Evolutionary conservation across 2,329 filamentous ascomycete genomes (phyloP).

Genomic region (Ascochyta rabiei): DNA sequence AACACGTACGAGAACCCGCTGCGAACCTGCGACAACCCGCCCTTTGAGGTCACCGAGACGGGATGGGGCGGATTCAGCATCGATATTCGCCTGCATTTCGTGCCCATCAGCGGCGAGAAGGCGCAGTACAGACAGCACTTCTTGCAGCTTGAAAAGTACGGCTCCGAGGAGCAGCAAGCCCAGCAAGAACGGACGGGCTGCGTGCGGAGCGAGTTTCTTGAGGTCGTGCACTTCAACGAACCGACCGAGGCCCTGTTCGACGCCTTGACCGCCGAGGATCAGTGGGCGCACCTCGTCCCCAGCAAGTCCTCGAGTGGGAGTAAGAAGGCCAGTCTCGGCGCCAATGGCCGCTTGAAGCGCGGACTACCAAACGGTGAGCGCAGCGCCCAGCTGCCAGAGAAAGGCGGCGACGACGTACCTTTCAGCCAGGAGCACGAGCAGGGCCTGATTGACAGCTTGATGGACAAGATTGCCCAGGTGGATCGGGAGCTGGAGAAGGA

Average conservation of each 20-base stretch:
- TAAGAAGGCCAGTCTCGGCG: slow-evolving; percentile 45
- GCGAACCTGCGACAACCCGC: slow-evolving; percentile 75
- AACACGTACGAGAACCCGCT: slow-evolving; percentile 93
- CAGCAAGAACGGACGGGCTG: slow-evolving; percentile 60
- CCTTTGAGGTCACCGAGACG: slow-evolving; percentile 86
- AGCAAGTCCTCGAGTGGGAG: slow-evolving; percentile 49
- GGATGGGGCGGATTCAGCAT: slow-evolving; percentile 99
- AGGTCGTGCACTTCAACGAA: slow-evolving; percentile 97
- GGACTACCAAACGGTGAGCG: slow-evolving; percentile 46
- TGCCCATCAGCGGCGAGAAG: slow-evolving; percentile 86
- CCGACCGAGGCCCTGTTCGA: slow-evolving; percentile 93
- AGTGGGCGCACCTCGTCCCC: slow-evolving; percentile 54
- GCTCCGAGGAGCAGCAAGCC: slow-evolving; percentile 68
- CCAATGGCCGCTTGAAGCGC: slow-evolving; percentile 42
- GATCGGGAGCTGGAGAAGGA: slow-evolving; percentile 43
- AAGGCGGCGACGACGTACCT: slow-evolving; percentile 40
- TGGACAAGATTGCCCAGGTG: slow-evolving; percentile 42
- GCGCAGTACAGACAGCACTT: slow-evolving; percentile 95
- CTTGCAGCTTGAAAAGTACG: slow-evolving; percentile 88
- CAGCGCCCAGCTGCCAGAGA: slow-evolving; percentile 44
- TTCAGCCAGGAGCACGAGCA: slow-evolving; percentile 47
- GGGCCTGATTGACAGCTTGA: slow-evolving; percentile 37
- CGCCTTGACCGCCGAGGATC: slow-evolving; percentile 75
- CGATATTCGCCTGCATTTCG: slow-evolving; percentile 92
- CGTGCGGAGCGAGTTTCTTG: slow-evolving; percentile 81